phyloP scores from a whole-genome alignment of 495 filamentous ascomycete species.

The Cercophora newfieldiana region DNA sequence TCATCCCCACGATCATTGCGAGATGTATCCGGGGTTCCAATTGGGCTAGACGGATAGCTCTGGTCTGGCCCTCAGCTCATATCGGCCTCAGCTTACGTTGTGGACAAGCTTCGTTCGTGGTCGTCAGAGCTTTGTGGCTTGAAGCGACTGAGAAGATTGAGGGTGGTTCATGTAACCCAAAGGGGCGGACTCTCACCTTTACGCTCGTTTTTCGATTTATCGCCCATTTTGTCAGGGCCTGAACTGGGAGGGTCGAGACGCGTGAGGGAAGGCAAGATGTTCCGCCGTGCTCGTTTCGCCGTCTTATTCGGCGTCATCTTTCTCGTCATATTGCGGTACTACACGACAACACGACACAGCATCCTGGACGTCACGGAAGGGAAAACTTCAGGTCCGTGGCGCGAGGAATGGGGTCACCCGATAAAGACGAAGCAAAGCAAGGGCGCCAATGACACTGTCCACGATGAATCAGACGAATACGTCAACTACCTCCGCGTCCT shows the following conservation, averaged over 20 bases:
- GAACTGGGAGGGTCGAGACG: background rate
- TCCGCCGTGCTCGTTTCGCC: background rate
- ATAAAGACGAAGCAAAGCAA: slow-evolving; percentile 2
- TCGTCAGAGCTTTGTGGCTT: background rate
- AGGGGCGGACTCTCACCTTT: background rate
- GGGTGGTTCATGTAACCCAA: background rate
- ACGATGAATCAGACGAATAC: slow-evolving; percentile 18
- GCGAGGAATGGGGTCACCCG: slow-evolving; percentile 14
- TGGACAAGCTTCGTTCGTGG: background rate
- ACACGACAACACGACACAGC: slow-evolving; percentile 15
- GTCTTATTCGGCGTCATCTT: slow-evolving; percentile 4
- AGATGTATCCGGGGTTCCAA: background rate
- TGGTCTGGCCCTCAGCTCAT: background rate
- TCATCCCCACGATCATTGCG: background rate
- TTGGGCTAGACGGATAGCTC: background rate
- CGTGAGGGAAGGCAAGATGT: background rate
- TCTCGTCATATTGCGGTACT: slow-evolving; percentile 19
- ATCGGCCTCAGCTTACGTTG: background rate
- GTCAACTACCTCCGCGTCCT: slow-evolving; percentile 22
- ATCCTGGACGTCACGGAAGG: slow-evolving; percentile 28
- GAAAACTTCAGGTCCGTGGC: slow-evolving; percentile 15
- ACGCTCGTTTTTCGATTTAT: background rate
- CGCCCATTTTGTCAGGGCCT: background rate
- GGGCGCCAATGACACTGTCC: background rate
- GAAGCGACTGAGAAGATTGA: background rate